Percentiles rank a stretch among this genome's conserved stretches.
phyloP scores from a whole-genome alignment of 176 grass and related monocot genomes.

The Tillandsia fasciculata region DNA sequence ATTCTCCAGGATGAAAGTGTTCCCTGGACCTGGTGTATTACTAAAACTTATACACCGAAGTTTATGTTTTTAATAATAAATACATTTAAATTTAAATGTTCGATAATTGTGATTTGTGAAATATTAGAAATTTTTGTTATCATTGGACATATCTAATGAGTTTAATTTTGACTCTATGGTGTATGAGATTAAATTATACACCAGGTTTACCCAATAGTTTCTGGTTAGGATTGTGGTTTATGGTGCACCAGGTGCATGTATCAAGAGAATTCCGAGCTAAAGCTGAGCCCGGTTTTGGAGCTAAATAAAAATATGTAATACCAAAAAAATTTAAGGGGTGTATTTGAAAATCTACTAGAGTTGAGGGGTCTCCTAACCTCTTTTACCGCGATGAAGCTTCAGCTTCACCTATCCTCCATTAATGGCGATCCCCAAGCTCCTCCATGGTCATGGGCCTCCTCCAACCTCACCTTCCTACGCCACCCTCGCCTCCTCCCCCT shows the following conservation, averaged over 20 bases:
- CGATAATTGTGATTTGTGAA: background rate
- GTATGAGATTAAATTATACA: no score
- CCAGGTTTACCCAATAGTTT: no score
- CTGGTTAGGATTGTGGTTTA: no score
- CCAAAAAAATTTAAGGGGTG: no score
- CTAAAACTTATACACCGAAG: background rate
- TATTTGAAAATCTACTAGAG: no score
- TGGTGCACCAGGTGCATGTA: no score
- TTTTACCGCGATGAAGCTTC: constrained; percentile 11
- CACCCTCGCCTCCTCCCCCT: constrained; percentile 32
- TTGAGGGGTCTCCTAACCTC: no score
- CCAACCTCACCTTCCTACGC: constrained; percentile 39
- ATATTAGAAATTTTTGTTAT: background rate
- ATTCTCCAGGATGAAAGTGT: no score
- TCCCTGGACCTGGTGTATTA: background rate
- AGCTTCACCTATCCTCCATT: constrained; percentile 46
- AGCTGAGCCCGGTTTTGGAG: no score
- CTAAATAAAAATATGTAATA: no score
- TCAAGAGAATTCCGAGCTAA: no score
- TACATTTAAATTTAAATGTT: background rate
- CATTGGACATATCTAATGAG: background rate
- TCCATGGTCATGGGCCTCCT: constrained; percentile 38
- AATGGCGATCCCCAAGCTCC: constrained; percentile 70
- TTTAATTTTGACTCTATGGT: background rate
- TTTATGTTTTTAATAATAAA: background rate